Percentiles rank a stretch among this genome's conserved stretches.
Evolutionary conservation across 257 asterid species (phyloP).

Genomic region (Marsdenia floribunda): DNA sequence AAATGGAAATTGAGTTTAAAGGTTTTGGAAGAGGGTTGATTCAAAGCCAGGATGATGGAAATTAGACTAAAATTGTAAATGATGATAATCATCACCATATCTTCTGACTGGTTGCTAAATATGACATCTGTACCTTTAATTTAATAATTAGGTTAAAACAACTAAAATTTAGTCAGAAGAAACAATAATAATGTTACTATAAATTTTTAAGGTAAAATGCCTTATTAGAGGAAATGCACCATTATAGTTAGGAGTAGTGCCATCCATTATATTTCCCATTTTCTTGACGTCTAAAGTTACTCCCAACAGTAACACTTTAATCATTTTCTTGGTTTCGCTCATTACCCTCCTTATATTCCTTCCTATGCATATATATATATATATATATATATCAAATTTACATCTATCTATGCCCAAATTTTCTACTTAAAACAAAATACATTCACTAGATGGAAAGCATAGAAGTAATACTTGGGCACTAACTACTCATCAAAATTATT

Average conservation of each 20-base stretch:
- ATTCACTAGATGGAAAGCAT: no score
- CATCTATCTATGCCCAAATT: no score
- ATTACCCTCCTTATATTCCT: no score
- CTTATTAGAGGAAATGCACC: neutral
- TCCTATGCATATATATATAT: no score
- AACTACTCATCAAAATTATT: no score
- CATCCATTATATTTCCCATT: constrained; percentile 3
- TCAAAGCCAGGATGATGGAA: neutral
- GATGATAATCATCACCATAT: neutral
- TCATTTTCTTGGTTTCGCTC: no score
- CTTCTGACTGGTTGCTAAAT: neutral
- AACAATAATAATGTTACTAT: neutral
- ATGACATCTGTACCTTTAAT: neutral
- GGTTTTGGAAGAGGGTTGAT: no score
- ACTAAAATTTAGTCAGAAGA: neutral
- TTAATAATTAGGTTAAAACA: neutral
- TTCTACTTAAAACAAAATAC: no score
- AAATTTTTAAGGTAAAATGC: neutral
- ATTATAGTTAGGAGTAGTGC: neutral
- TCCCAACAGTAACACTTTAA: neutral
- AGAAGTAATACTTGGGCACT: no score
- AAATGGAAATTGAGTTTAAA: neutral
- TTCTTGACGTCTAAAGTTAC: neutral
- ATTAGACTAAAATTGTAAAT: neutral
- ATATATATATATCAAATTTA: no score